Percentiles rank a stretch among this genome's conserved stretches.
Conservation (phyloP, 139 green algal species). For the Chlamydomonas sphaeroides region DNA sequence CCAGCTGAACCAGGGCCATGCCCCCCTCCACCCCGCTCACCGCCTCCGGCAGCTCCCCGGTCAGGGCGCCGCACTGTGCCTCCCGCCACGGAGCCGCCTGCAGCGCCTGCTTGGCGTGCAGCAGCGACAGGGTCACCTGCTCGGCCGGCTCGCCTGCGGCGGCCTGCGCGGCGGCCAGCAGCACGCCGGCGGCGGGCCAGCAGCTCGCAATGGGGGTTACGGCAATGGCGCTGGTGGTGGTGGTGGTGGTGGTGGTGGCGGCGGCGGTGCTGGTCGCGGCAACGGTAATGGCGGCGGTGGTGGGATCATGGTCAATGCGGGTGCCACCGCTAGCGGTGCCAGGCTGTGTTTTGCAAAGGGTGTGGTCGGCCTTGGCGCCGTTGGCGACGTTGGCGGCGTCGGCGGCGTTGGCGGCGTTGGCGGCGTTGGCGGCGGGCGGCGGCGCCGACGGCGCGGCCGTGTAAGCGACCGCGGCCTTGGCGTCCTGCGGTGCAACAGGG, state of each 20-base stretch:
- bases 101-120: background rate
- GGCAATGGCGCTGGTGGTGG: too few relatives aligned
- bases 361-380: background rate
- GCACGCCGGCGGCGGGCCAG: background rate
- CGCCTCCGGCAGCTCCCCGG: background rate
- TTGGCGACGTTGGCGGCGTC: background rate
- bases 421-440: too few relatives aligned
- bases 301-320: too few relatives aligned
- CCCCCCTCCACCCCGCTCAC: background rate
- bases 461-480: constrained; percentile 12
- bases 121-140: constrained; percentile 3
- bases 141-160: background rate
- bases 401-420: background rate
- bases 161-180: constrained; percentile 5
- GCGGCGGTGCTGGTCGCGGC: too few relatives aligned
- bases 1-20: background rate
- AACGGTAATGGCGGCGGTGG: too few relatives aligned
- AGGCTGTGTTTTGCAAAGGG: too few relatives aligned
- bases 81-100: too few relatives aligned
- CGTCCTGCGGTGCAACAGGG: constrained; percentile 8
- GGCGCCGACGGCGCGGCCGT: background rate
- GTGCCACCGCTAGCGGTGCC: too few relatives aligned
- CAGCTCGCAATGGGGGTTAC: too few relatives aligned
- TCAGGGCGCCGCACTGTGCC: background rate
- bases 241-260: too few relatives aligned